Conservation (phyloP, 805 yeast species). For the Priceomyces fermenticarens region DNA sequence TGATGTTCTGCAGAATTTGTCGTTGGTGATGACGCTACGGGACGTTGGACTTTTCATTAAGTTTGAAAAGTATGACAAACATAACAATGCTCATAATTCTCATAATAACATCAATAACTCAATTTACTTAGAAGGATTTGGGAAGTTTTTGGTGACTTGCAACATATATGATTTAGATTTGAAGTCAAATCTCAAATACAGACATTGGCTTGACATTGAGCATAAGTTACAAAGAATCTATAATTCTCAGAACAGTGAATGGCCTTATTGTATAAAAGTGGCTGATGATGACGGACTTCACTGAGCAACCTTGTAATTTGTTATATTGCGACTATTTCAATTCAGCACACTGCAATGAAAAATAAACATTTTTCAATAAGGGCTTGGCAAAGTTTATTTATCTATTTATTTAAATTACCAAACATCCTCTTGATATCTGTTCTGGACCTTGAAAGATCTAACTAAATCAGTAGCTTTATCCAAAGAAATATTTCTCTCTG, state of each 20-base stretch:
- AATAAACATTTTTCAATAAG: slow-evolving; percentile 1
- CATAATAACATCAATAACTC: slow-evolving; percentile 27
- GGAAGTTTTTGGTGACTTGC: slow-evolving; percentile 30
- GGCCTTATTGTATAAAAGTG: slow-evolving; percentile 26
- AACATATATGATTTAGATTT: slow-evolving; percentile 49
- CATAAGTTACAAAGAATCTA: slow-evolving; percentile 28
- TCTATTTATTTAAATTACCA: slow-evolving; percentile 53
- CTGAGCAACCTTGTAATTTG: background rate
- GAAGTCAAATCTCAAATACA: slow-evolving; percentile 41
- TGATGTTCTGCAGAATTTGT: slow-evolving; percentile 41
- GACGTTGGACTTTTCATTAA: slow-evolving; percentile 54
- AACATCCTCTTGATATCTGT: slow-evolving; percentile 95
- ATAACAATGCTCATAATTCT: slow-evolving; percentile 25
- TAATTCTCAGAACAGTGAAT: slow-evolving; percentile 25
- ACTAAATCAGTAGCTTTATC: slow-evolving; percentile 74
- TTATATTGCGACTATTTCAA: background rate
- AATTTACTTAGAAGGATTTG: slow-evolving; percentile 19
- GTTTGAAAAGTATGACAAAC: slow-evolving; percentile 27
- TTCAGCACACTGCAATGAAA: slow-evolving; percentile 1
- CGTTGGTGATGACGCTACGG: slow-evolving; percentile 50
- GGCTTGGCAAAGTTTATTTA: background rate
- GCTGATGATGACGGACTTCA: background rate
- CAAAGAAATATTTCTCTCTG: slow-evolving; percentile 59
- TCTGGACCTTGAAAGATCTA: slow-evolving; percentile 75
- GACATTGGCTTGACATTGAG: slow-evolving; percentile 47